Base-by-base conservation (phyloP, 306 rosid species). In the Cicer bijugum region DNA sequence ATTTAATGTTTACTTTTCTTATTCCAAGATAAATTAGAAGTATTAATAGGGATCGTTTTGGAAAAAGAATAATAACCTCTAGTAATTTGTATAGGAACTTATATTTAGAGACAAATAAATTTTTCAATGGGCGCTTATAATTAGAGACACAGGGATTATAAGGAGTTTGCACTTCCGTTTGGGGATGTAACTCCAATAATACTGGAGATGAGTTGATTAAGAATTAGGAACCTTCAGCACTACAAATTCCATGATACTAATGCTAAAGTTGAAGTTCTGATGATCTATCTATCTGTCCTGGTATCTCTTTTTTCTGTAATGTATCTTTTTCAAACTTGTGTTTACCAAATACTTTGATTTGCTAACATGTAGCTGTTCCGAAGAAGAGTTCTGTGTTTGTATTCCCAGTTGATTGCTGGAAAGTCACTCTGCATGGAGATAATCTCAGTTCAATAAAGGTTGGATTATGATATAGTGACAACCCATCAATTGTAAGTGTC, bases 371-470 rank as follows among this genome's bases (percentile, higher is more conserved):
- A 93, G 98, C 88, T 85, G 92, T 91, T 75, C 97, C 96, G 23
- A 91, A 89, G 81, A 89, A 46, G 82, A 64, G 33, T 69, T 88
- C 90, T 40, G 89, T 88, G 59, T 93, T 89, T 77, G 80, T 91
- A 11, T 75, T 89, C 81, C 89, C 79, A 84, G 88, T 85, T 74
- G 91, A 88, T 87, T 55, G 91, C 84, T 91, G 90, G 90, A 88
- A 93, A 83, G 82, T 91, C 62, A 88, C 92, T 44, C 64, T 93
- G 81, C 88, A 81, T 1, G 96, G 94, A 59, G 90, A 91, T 83
- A 89, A 89, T 80, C 92, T 89, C 74, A 55, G 79, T 71, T 88
- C 94, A 56, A 88, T 96, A 77, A 84, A 82, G 73, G 75, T 79
- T 43, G 77, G 86, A 67, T 69, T 82, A 40, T 78, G 78, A 80